Conservation (phyloP, 176 grass and related monocot genomes). For the Oryza longistaminata region DNA sequence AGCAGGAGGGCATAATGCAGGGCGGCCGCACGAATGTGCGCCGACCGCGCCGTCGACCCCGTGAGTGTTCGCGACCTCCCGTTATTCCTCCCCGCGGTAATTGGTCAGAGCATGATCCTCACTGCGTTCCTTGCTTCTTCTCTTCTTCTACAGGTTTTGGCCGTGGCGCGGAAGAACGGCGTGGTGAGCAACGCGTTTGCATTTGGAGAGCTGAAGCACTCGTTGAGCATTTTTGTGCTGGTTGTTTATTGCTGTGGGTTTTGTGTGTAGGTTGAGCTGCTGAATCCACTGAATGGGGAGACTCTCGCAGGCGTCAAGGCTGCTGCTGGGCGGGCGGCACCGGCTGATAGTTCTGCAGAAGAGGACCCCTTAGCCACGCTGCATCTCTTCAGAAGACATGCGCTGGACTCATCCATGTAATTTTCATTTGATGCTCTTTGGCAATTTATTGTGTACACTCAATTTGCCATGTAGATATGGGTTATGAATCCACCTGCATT, state of each 20-base stretch:
- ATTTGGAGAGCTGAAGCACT: not conserved
- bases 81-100: not conserved
- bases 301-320: constrained; percentile 55
- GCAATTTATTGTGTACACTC: not conserved
- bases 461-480: not conserved
- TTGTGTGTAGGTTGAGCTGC: constrained; percentile 69
- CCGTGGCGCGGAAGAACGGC: constrained; percentile 79
- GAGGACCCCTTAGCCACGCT: constrained; percentile 56
- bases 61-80: constrained; percentile 36
- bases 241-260: constrained; percentile 10
- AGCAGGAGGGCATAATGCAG: too few species aligned
- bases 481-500: constrained; percentile 7
- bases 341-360: constrained; percentile 13
- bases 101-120: not conserved
- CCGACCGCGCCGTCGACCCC: constrained; percentile 58
- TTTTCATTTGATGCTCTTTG: not conserved
- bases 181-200: constrained; percentile 50
- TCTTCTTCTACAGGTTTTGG: constrained; percentile 62
- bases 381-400: constrained; percentile 78
- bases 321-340: not conserved
- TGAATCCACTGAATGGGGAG: constrained; percentile 81
- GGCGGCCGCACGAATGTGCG: too few species aligned
- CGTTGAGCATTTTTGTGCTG: not conserved
- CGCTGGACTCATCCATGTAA: constrained; percentile 58
- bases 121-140: not conserved